phyloP scores from a whole-genome alignment of 1,284 basidiomycete species.

The Austroboletus novae-zelandiae region DNA sequence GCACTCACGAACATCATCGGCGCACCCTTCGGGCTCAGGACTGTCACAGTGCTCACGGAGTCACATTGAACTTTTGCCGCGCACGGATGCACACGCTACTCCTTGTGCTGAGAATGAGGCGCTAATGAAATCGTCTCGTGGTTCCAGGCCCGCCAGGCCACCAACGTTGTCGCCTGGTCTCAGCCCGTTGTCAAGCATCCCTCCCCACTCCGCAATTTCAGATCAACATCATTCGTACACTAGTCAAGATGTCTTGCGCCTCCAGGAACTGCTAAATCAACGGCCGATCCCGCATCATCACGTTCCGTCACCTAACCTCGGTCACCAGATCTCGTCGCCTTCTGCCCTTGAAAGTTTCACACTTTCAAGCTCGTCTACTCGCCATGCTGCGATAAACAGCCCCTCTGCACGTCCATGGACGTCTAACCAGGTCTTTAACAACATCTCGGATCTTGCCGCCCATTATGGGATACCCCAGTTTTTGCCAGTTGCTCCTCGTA shows the following conservation, averaged over 20 bases:
- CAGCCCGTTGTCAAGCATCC: slow-evolving; percentile 25
- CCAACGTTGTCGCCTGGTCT: slow-evolving; percentile 39
- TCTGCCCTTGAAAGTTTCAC: slow-evolving; percentile 36
- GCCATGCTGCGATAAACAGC: slow-evolving; percentile 47
- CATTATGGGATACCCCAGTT: slow-evolving; percentile 74
- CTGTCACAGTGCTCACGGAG: slow-evolving; percentile 22
- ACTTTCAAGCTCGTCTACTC: slow-evolving; percentile 41
- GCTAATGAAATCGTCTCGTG: slow-evolving; percentile 39
- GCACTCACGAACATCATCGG: slow-evolving; percentile 32
- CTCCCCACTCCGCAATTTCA: slow-evolving; percentile 40
- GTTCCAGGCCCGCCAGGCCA: slow-evolving; percentile 41
- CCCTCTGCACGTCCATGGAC: slow-evolving; percentile 42
- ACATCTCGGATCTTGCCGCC: slow-evolving; percentile 57
- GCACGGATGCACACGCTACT: slow-evolving; percentile 23
- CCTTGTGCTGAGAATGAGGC: slow-evolving; percentile 25
- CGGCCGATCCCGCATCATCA: slow-evolving; percentile 33
- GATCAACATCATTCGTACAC: slow-evolving; percentile 30
- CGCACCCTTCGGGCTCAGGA: slow-evolving; percentile 20
- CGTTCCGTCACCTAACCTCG: slow-evolving; percentile 26
- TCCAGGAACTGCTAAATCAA: slow-evolving; percentile 32
- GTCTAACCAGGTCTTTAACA: slow-evolving; percentile 44
- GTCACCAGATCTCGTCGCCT: slow-evolving; percentile 34
- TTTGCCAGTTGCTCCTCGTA: slow-evolving; percentile 62
- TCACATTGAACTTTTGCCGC: slow-evolving; percentile 14
- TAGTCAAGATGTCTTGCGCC: slow-evolving; percentile 36